Base-by-base conservation (phyloP, 805 yeast genomes). In the Candida nemodendra region DNA sequence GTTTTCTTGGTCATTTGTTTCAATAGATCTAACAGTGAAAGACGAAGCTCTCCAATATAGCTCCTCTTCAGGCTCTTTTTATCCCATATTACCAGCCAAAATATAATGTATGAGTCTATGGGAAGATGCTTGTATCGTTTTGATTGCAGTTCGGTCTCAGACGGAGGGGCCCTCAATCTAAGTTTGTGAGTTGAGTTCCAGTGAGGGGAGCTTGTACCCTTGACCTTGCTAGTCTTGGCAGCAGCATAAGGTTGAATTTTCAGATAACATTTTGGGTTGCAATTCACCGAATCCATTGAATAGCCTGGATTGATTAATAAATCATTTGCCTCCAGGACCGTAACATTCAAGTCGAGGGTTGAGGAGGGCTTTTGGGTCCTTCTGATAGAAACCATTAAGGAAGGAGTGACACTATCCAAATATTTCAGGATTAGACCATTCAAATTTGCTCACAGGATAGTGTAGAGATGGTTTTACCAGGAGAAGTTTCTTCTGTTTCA, bases 41-140 rank as follows among this genome's bases (percentile, higher is more conserved):
- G 24, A 27, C 64, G 44, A 18, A 57, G 34, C 32, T 59, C 64
- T 7, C 64, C 64, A 14, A 57, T 27, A 34, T 59, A 59, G 13
- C 47, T 50, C 28, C 47, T 45, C 31, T 43, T 42, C 5, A 45
- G 34, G 23, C 48, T 45, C 31, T 48, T 55, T 23, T 42, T 44
- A 37, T 54, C 59, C 42, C 47, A 45, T 5, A 56, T 33, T 8
- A 44, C 32, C 2, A 52, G 15, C 1, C 36, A 21, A 4, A 56
- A 26, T 1, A 51, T 39, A 15, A 51, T 13, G 23, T 38, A 52
- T 0, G 56, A 44, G 24, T 33, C 47, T 4, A 30, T 17, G 4
- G 45, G 40, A 7, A 35, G 26, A 12, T 39, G 42, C 25, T 32
- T 27, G 8, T 27, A 30, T n/a, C 37, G 27, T n/a, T 34, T 33